A percentile compares a stretch with the other conserved stretches of the same genome.
phyloP scores from a whole-genome alignment of 2,329 filamentous ascomycete genomes.

The Colletotrichum orbiculare region DNA sequence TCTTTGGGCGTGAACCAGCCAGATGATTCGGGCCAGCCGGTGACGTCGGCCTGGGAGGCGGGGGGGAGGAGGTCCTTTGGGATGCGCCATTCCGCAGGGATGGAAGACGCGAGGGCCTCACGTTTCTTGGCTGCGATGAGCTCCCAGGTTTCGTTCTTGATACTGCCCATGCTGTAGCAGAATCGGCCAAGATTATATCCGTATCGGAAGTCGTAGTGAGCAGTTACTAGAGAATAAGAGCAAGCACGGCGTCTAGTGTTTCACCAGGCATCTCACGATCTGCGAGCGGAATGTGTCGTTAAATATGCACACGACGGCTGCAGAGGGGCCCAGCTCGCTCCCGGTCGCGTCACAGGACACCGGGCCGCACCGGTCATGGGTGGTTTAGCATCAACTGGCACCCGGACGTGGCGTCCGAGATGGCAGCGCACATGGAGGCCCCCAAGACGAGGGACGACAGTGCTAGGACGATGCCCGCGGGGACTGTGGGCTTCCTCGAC shows the following conservation, averaged over 20 bases:
- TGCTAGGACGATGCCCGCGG: slow-evolving; percentile 17
- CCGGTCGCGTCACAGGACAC: slow-evolving; percentile 6
- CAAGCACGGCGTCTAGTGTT: background rate
- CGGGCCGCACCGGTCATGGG: slow-evolving; percentile 20
- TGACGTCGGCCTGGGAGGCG: slow-evolving; percentile 65
- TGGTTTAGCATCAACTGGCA: background rate
- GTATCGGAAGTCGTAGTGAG: no score
- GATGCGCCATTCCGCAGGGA: slow-evolving; percentile 69
- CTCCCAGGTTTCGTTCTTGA: slow-evolving; percentile 50
- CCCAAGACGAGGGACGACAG: background rate
- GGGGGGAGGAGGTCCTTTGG: slow-evolving; percentile 64
- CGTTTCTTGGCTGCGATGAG: slow-evolving; percentile 55
- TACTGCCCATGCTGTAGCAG: slow-evolving; percentile 20
- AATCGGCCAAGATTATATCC: background rate
- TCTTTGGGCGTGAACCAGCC: slow-evolving; percentile 67
- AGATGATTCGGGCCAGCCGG: slow-evolving; percentile 63
- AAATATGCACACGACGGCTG: slow-evolving; percentile 24
- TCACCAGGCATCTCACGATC: background rate
- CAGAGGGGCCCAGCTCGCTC: background rate
- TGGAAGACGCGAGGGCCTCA: slow-evolving; percentile 55
- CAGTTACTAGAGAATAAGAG: background rate
- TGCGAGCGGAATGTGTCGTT: slow-evolving; percentile 5
- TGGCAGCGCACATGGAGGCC: background rate
- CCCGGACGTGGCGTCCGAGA: slow-evolving; percentile 6
- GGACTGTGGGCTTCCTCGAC: slow-evolving; percentile 14